Percentiles rank a stretch among this genome's conserved stretches.
phyloP scores from a whole-genome alignment of 192 early-diverging fungal genomes.

The Coemansia sp. region DNA sequence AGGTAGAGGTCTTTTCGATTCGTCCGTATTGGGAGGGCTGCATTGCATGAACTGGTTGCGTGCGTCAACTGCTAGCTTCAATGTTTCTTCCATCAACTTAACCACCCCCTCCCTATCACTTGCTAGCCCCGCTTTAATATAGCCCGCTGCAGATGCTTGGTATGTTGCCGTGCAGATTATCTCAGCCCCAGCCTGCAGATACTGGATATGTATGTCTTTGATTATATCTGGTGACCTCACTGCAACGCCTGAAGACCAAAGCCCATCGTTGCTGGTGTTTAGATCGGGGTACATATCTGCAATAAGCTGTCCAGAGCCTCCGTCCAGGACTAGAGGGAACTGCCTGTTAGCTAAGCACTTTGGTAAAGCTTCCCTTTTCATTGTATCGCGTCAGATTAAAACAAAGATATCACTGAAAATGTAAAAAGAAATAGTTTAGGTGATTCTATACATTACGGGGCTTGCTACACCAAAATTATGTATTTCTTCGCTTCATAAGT shows the following conservation, averaged over 20 bases:
- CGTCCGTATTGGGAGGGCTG: slow-evolving; percentile 1
- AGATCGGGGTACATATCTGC: slow-evolving; percentile 16
- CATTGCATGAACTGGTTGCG: slow-evolving; percentile 24
- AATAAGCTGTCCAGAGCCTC: slow-evolving; percentile 29
- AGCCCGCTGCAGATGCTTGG: slow-evolving; percentile 52
- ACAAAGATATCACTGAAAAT: no score
- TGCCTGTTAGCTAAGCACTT: no score
- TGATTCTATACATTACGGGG: no score
- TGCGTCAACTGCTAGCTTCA: slow-evolving; percentile 52
- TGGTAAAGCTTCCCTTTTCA: no score
- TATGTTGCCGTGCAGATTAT: slow-evolving; percentile 55
- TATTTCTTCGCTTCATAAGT: no score
- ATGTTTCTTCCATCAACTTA: slow-evolving; percentile 33
- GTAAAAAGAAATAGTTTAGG: no score
- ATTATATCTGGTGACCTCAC: slow-evolving; percentile 11
- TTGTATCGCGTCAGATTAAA: no score
- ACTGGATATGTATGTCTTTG: slow-evolving; percentile 38
- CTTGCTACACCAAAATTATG: no score
- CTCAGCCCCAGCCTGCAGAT: slow-evolving; percentile 55
- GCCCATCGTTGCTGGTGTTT: slow-evolving; percentile 9
- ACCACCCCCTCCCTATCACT: slow-evolving; percentile 18
- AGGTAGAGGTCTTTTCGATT: slow-evolving; percentile 1
- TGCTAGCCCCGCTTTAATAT: slow-evolving; percentile 34
- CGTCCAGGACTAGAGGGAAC: slow-evolving; percentile 20
- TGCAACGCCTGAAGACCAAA: slow-evolving; percentile 26